phyloP scores from a whole-genome alignment of 306 rosid genomes.

The Gleditsia sinensis region DNA sequence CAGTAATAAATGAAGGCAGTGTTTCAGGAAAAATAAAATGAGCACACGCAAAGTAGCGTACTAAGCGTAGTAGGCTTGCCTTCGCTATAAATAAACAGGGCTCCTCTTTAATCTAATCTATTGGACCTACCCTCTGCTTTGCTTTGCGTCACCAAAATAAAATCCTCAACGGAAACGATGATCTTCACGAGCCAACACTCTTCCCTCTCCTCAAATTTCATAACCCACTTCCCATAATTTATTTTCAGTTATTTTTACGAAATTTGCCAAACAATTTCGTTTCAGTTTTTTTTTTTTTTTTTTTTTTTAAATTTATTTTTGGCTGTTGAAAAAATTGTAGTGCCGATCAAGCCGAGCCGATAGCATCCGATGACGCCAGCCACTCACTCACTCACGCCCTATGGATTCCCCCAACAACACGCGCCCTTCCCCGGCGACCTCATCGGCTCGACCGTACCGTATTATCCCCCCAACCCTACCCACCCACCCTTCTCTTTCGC shows the following conservation, averaged over 20 bases:
- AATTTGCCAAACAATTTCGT: not conserved
- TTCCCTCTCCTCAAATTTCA: not conserved
- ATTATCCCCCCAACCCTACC: slow-evolving; percentile 34
- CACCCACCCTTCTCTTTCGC: slow-evolving; percentile 51
- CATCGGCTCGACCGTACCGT: slow-evolving; percentile 59
- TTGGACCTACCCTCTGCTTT: not conserved
- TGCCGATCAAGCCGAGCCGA: slow-evolving; percentile 49
- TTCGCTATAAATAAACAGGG: no score
- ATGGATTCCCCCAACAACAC: slow-evolving; percentile 30
- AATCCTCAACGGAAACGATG: not conserved
- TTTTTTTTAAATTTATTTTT: no score
- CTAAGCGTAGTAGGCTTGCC: no score
- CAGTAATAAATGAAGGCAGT: no score
- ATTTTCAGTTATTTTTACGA: not conserved
- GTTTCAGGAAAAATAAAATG: no score
- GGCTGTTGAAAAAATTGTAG: not conserved
- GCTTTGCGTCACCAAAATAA: not conserved
- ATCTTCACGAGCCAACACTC: not conserved
- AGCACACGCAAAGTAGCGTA: no score
- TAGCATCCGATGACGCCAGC: slow-evolving; percentile 44
- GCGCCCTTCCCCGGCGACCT: slow-evolving; percentile 54
- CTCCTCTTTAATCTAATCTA: no score
- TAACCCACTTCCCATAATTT: not conserved
- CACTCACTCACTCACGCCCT: slow-evolving; percentile 28
- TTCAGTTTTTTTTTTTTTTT: not conserved